Base-by-base conservation (phyloP, 169 alveolate species). In the Plasmodium gaboni region DNA sequence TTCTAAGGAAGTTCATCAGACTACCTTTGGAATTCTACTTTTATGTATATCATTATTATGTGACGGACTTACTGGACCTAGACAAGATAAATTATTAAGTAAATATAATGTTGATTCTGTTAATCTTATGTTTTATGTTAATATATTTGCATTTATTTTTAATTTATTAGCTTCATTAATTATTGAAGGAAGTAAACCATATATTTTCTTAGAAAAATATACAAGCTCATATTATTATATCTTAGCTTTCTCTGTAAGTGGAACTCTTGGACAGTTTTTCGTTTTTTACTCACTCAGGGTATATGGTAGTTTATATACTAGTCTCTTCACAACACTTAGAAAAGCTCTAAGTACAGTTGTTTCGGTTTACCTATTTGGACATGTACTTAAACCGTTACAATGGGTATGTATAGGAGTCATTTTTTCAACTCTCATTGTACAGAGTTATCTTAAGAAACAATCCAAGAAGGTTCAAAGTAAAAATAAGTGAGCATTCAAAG, bases 11-110 rank as follows among this genome's bases (percentile, higher is more conserved):
- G 88, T 87, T 19, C 91, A 89, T 28, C 95, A 92, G 68, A 93
- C 97, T 42, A 74, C 94, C 2, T 73, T 94, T n/a, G 98, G 98
- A 17, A 24, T 96, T 17, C 42, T 85, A 17, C 85, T 96, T 73
- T 94, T 95, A 50, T 94, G 94, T 74, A 46, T 94, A 12, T 96
- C 98, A 6, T 89, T 96, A 46, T 46, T 96, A n/a, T 95, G 97
- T 57, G 98, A 96, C 70, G 98, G 98, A 5, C 72, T 95, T 48
- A 96, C 98, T 4, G 98, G 98, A 15, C 98, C 98, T 9, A 88
- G 97, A 38, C 98, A 96, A 94, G 98, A 96, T 73, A 92, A 94
- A 72, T 89, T 96, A 74, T 88, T 94, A 22, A 83, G 95, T 17
- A 89, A 92, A 74, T 92, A 93, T 57, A 94, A 95, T 53, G 92